Evolutionary conservation across 2,329 filamentous ascomycete genomes (phyloP).

Genomic region (Nigrograna mackinnonii): DNA sequence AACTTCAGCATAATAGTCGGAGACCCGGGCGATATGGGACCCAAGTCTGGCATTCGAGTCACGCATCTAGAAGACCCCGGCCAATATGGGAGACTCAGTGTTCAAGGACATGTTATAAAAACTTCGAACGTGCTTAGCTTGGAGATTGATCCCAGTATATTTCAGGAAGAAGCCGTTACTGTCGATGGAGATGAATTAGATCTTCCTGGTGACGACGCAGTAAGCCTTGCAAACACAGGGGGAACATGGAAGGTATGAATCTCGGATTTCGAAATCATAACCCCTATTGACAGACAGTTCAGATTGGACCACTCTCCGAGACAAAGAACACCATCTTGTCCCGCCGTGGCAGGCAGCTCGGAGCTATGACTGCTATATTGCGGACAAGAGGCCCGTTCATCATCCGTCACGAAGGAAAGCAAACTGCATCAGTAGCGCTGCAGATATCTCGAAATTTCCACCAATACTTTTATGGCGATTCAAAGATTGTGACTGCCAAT

Average conservation of each 20-base stretch:
- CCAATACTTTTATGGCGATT: conserved; percentile 62
- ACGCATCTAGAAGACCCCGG: conserved; percentile 55
- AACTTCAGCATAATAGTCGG: conserved; percentile 55
- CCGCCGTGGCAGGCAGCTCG: conserved; percentile 54
- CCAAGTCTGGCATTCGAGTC: conserved; percentile 56
- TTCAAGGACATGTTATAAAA: conserved; percentile 34
- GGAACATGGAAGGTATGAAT: conserved; percentile 14
- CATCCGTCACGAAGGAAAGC: conserved; percentile 41
- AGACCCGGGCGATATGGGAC: conserved; percentile 56
- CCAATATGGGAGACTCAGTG: conserved; percentile 53
- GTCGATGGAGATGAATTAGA: conserved; percentile 26
- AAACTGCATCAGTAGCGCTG: conserved; percentile 46
- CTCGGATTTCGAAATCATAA: background rate
- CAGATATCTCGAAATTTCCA: conserved; percentile 61
- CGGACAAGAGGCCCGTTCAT: conserved; percentile 50
- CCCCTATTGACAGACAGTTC: conserved; percentile 1
- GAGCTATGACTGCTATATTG: conserved; percentile 58
- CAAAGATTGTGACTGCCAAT: conserved; percentile 37
- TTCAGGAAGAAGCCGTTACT: conserved; percentile 11
- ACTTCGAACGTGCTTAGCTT: conserved; percentile 38
- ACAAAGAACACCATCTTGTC: conserved; percentile 14
- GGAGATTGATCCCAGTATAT: conserved; percentile 25
- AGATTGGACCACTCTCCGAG: conserved; percentile 5
- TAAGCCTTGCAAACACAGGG: conserved; percentile 1
- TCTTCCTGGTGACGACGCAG: conserved; percentile 2